Evolutionary conservation across 345 rosid species (phyloP), one percentile per base, ranked within the genome.

Genomic region (Sisymbrium altissimum): DNA sequence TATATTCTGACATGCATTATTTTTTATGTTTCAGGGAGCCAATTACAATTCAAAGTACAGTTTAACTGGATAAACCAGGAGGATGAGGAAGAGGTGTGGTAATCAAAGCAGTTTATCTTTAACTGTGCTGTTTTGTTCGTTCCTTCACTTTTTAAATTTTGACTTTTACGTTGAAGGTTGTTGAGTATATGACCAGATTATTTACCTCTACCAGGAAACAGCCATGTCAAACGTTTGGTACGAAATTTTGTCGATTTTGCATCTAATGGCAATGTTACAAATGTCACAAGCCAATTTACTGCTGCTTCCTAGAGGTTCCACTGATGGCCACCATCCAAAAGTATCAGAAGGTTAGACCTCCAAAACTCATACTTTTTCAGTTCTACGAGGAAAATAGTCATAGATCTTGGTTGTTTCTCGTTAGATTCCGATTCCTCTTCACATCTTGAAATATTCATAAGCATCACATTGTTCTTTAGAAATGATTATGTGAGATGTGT

Each of bases 51-150:
- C 75, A 88, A 84, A 79, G 93, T 88, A 72, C 86, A 79, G 46
- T 96, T 92, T 86, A 84, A 64, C 64, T 96, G 99, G 99, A 73
- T 87, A 52, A 96, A 96, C 76, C 98, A 92, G 72, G 99, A 92
- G 78, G 96, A 96, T 79, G 97, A 90, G 30, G 83, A 85, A 48
- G 98, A 90, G 97, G 99, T 96, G 69, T 50, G 81, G 30, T 46
- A 59, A 14, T 11, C 43, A 9, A 72, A 76, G 30, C 59, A 40
- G 36, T 60, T 61, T 61, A 33, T 75, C 12, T 67, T 25, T 49
- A 11, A 48, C 6, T 68, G 43, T 57, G 35, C 29, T 66, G 10
- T 46, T 64, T 63, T 69, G 15, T 11, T 41, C 0, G 17, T 33
- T 52, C 15, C 10, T 68, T 52, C 11, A 10, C 18, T 33, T 19